Evolutionary conservation across 148 eudicot species (phyloP).

Genomic region (Polygonum maritimum): DNA sequence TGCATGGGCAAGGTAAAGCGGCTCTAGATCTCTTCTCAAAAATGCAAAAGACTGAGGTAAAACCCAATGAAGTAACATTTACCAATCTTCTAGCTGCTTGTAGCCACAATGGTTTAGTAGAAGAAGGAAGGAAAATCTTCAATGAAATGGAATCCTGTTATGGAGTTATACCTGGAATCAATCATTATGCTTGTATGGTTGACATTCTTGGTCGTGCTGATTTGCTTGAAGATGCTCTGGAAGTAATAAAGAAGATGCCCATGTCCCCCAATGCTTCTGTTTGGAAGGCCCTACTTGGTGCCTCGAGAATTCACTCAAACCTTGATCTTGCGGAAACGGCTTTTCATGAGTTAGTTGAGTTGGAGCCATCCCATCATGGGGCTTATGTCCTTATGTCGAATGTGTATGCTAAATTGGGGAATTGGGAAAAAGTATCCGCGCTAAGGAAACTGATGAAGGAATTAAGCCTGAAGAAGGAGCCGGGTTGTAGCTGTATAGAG

Average conservation of each 20-base stretch:
- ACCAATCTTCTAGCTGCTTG: conserved; percentile 35
- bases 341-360: conserved; percentile 16
- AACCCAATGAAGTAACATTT: conserved; percentile 32
- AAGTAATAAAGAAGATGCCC: conserved; percentile 30
- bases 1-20: conserved; percentile 34
- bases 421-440: conserved; percentile 28
- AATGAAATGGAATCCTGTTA: conserved; percentile 23
- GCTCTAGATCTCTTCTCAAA: conserved; percentile 30
- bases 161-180: conserved; percentile 20
- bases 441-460: conserved; percentile 40
- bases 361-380: conserved; percentile 35
- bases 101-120: conserved; percentile 37
- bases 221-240: conserved; percentile 28
- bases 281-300: conserved; percentile 39
- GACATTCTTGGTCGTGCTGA: conserved; percentile 41
- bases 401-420: conserved; percentile 30
- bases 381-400: conserved; percentile 39
- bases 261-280: conserved; percentile 22
- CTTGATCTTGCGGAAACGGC: conserved; percentile 27
- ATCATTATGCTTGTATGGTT: conserved; percentile 41
- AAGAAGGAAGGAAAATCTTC: conserved; percentile 28
- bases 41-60: conserved; percentile 27
- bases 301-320: conserved; percentile 30
- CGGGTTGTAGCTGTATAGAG: conserved; percentile 39
- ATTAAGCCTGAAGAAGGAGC: conserved; percentile 31